Conservation (phyloP, 495 filamentous ascomycete species). For the Lasiosphaeriaceae sp. region DNA sequence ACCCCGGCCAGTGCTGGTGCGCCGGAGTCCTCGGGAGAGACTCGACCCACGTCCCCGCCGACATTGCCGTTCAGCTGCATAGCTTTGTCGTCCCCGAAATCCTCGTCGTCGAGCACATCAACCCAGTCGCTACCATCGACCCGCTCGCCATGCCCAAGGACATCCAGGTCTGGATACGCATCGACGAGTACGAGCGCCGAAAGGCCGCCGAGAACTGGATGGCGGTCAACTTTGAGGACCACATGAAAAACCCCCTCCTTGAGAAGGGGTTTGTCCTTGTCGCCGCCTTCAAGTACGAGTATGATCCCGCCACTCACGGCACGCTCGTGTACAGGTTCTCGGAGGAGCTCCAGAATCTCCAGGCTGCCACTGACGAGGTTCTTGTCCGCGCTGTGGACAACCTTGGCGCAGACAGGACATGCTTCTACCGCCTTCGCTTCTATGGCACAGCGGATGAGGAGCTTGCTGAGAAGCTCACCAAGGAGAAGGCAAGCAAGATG, state of each 20-base stretch:
- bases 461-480: background rate
- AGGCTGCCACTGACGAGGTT: slow-evolving; percentile 36
- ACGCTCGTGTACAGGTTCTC: slow-evolving; percentile 49
- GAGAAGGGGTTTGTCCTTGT: slow-evolving; percentile 46
- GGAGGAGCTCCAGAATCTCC: slow-evolving; percentile 31
- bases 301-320: slow-evolving; percentile 36
- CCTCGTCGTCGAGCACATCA: slow-evolving; percentile 61
- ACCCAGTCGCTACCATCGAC: slow-evolving; percentile 48
- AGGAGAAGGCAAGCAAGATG: slow-evolving; percentile 1
- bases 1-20: slow-evolving; percentile 68
- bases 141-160: slow-evolving; percentile 53
- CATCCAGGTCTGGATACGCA: slow-evolving; percentile 56
- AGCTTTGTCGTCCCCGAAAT: slow-evolving; percentile 49
- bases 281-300: slow-evolving; percentile 49
- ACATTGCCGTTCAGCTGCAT: slow-evolving; percentile 46
- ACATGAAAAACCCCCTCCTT: slow-evolving; percentile 14
- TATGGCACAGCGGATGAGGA: slow-evolving; percentile 35
- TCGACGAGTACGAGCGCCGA: slow-evolving; percentile 31
- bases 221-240: slow-evolving; percentile 20
- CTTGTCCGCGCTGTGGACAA: slow-evolving; percentile 41
- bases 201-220: slow-evolving; percentile 30
- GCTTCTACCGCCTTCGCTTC: slow-evolving; percentile 57
- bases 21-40: slow-evolving; percentile 31
- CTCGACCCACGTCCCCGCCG: slow-evolving; percentile 25
- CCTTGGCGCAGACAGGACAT: slow-evolving; percentile 46